Conservation (phyloP, 148 eudicot genomes). For the Camellia sinensis region DNA sequence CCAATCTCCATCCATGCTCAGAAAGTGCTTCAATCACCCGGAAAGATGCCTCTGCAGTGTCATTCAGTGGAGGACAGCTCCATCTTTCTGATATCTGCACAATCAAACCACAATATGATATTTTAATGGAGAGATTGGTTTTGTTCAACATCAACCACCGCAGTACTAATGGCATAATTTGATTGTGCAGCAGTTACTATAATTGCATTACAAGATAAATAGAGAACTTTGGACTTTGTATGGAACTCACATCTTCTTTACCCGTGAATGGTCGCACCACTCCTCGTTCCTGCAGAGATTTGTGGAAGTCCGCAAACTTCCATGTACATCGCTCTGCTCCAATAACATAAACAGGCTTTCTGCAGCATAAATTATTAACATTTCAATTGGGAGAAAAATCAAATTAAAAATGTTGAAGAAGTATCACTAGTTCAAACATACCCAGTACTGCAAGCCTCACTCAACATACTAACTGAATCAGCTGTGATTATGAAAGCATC, state of each 20-base stretch:
- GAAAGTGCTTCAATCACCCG: conserved; percentile 41
- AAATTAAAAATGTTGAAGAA: background rate
- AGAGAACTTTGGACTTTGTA: background rate
- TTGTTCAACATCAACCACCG: background rate
- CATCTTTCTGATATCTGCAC: conserved; percentile 38
- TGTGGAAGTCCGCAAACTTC: conserved; percentile 77
- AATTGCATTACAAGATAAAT: background rate
- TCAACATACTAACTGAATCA: conserved; percentile 85
- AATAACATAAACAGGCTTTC: conserved; percentile 93
- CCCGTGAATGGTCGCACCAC: conserved; percentile 81
- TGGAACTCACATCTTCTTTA: conserved; percentile 63
- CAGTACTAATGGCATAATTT: background rate
- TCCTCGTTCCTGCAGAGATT: conserved; percentile 57
- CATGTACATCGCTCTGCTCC: conserved; percentile 88
- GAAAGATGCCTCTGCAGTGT: conserved; percentile 40
- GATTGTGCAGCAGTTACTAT: background rate
- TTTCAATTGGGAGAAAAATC: background rate
- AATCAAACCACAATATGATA: conserved; percentile 1
- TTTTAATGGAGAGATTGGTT: background rate
- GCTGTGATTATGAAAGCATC: conserved; percentile 84
- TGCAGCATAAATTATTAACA: conserved; percentile 30
- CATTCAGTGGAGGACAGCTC: conserved; percentile 40
- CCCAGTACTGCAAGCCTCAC: conserved; percentile 96
- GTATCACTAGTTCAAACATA: conserved; percentile 25
- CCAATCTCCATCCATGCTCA: conserved; percentile 42